These are phyloP conservation scores for Nicotiana attenuata DNA, from an alignment of 257 asterid species.

Conservation along the genomic window DNA sequence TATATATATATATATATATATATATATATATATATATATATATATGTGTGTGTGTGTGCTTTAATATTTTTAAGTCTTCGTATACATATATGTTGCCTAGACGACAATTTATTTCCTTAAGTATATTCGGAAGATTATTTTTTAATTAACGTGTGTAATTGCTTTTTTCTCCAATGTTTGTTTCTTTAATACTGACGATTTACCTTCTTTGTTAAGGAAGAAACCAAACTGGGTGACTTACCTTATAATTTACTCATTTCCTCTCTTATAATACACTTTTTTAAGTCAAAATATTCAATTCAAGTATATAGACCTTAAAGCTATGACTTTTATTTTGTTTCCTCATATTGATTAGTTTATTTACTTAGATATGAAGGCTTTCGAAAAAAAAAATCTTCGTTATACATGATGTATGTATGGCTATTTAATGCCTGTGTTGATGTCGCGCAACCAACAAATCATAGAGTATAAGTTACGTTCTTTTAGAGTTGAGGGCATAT, in stretches of 20 bases:
- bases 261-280: background rate
- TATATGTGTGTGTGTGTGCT: background rate
- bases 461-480: background rate
- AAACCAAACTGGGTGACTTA: background rate
- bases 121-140: background rate
- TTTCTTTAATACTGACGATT: background rate
- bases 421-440: background rate
- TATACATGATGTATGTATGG: background rate
- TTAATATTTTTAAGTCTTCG: background rate
- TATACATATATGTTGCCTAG: background rate
- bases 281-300: background rate
- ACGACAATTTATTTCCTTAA: background rate
- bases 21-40: background rate
- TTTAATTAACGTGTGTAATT: background rate
- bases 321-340: background rate
- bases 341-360: background rate
- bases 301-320: background rate
- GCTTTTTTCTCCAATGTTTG: background rate
- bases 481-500: background rate
- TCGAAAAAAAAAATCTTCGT: background rate
- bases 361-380: background rate
- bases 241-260: background rate
- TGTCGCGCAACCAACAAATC: slow-evolving; percentile 7
- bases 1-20: background rate
- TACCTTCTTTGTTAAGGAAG: background rate